Percentiles rank a stretch among this genome's conserved stretches.
Conservation (phyloP, 257 asterid genomes). For the Handroanthus guayacan region DNA sequence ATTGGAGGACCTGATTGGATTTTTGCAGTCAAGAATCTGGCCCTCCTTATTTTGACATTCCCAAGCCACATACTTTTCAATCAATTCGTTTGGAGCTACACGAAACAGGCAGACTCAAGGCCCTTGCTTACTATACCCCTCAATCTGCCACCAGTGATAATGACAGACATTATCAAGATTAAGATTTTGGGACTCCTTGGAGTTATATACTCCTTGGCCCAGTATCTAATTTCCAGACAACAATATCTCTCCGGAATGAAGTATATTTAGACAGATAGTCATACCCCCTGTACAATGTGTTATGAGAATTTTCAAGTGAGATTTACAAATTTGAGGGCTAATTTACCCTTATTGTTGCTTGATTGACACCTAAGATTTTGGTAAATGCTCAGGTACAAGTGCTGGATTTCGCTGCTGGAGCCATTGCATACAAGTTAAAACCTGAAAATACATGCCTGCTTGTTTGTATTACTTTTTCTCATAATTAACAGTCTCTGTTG, state of each 20-base stretch:
- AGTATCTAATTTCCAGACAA: conserved; percentile 86
- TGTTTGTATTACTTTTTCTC: conserved; percentile 41
- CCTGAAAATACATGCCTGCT: conserved; percentile 37
- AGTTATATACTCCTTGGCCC: conserved; percentile 82
- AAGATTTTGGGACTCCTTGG: conserved; percentile 95
- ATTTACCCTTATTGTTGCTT: conserved; percentile 44
- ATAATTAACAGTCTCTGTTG: conserved; percentile 9
- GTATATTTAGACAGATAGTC: conserved; percentile 69
- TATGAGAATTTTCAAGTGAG: conserved; percentile 39
- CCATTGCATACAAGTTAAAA: conserved; percentile 33
- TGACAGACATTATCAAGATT: conserved; percentile 79
- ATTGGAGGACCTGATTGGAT: conserved; percentile 95
- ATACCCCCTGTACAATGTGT: conserved; percentile 49
- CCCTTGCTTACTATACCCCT: conserved; percentile 83
- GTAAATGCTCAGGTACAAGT: conserved; percentile 38
- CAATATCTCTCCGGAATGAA: conserved; percentile 87
- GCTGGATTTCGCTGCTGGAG: conserved; percentile 34
- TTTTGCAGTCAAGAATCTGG: conserved; percentile 86
- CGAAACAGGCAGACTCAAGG: conserved; percentile 65
- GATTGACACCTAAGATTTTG: conserved; percentile 52
- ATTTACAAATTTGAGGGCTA: conserved; percentile 33
- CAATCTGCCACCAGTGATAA: conserved; percentile 77
- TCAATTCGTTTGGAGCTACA: conserved; percentile 91
- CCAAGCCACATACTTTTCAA: conserved; percentile 95
- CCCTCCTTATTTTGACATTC: conserved; percentile 80